Evolutionary conservation across 2,329 filamentous ascomycete species (phyloP), one percentile per base, ranked within the genome.

Genomic region (Tolypocladium tropicale): DNA sequence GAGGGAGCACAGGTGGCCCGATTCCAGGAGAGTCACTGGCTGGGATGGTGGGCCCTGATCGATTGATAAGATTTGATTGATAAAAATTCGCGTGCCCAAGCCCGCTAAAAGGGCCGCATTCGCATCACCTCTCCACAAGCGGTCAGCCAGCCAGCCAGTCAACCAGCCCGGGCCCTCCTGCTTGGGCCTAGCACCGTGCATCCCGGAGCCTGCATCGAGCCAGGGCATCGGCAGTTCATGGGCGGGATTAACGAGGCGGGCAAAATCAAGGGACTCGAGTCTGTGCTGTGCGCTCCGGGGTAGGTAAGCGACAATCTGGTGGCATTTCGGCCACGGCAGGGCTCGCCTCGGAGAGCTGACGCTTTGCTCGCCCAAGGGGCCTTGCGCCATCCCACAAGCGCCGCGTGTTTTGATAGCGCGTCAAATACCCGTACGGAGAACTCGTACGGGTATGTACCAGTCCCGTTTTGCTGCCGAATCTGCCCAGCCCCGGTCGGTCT

Each of bases 31-130:
- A 55, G 62, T 56, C 61, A 59, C 65, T 68, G 68, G 55, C 55
- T 28, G 18, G 23, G 52, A 36, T 32, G 37, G 57, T 54, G 54
- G 67, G 62, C 59, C 63, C 68, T 68, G 73, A 74, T 67, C 65
- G 74, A 76, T 76, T 76, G 74, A 76, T 76, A 74, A 76, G 74
- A 76, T 76, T 70, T 67, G 71, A 74, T 74, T 74, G 71, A 74
- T 74, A 73, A 74, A 70, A 59, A 61, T 63, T 63, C 58, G 60
- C 59, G 53, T 57, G 53, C 34, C 34, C 34, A 36, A 36, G 34
- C 34, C 34, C 34, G 3, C n/a, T n/a, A 37, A 37, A 37, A 37
- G 18, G 34, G 9, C 39, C 21, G 23, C 39, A 21, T n/a, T 43
- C n/a, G 14, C 12, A 9, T 33, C 16, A 10, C 6, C 28, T 34